phyloP scores from a whole-genome alignment of 2,329 filamentous ascomycete species.

The Diaporthe humulicola region DNA sequence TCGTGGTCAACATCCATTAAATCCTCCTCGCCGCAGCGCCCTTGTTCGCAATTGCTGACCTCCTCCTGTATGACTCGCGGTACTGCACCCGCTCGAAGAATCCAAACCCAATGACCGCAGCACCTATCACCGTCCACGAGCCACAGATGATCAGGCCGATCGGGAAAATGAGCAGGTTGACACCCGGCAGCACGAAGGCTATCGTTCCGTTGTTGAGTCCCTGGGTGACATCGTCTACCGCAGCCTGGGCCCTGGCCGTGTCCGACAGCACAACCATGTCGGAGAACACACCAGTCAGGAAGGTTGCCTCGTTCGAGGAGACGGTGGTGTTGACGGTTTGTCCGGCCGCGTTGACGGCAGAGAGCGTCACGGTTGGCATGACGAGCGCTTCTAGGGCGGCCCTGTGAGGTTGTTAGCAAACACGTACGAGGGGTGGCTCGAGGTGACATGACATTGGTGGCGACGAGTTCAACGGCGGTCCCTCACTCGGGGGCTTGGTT shows the following conservation, averaged over 20 bases:
- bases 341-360: slow-evolving; percentile 66
- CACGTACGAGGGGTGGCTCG: not conserved
- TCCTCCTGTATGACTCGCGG: slow-evolving; percentile 71
- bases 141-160: slow-evolving; percentile 76
- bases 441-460: not conserved
- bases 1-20: slow-evolving; percentile 41
- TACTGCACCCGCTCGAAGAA: slow-evolving; percentile 77
- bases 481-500: too few relatives aligned
- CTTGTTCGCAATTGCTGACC: slow-evolving; percentile 59
- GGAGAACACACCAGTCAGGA: slow-evolving; percentile 79
- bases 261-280: slow-evolving; percentile 66
- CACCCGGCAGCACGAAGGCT: slow-evolving; percentile 78
- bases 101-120: slow-evolving; percentile 72
- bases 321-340: slow-evolving; percentile 72
- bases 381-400: slow-evolving; percentile 72
- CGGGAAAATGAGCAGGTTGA: slow-evolving; percentile 77
- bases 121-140: slow-evolving; percentile 71
- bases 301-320: slow-evolving; percentile 77
- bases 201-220: slow-evolving; percentile 64
- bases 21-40: slow-evolving; percentile 45
- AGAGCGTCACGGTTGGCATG: slow-evolving; percentile 77
- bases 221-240: slow-evolving; percentile 61
- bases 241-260: slow-evolving; percentile 61
- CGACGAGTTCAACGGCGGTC: too few relatives aligned
- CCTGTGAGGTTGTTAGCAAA: slow-evolving; percentile 52